Conservation (phyloP, 805 yeast species). For the Starmerella vaccinii region DNA sequence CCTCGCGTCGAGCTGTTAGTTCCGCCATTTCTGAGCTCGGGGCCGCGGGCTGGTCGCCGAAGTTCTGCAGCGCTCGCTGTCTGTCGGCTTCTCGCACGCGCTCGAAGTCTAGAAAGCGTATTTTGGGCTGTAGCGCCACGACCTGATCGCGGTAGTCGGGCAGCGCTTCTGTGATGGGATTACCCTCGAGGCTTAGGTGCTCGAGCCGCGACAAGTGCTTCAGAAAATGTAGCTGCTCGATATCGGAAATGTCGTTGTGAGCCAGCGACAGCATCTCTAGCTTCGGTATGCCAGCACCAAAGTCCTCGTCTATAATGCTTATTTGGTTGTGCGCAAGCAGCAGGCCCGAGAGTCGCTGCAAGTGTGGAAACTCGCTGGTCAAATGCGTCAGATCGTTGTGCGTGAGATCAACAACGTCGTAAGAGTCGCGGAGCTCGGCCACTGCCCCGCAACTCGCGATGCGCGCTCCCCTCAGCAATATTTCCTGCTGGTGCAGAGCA, state of each 20-base stretch:
- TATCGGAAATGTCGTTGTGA: conserved; percentile 41
- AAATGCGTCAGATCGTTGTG: conserved; percentile 59
- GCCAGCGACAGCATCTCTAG: conserved; percentile 44
- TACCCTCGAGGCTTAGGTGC: conserved; percentile 46
- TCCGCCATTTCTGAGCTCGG: background rate
- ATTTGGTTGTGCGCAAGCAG: conserved; percentile 58
- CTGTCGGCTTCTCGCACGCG: conserved; percentile 52
- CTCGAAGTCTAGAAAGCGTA: conserved; percentile 58
- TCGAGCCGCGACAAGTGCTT: conserved; percentile 36
- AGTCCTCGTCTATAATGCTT: conserved; percentile 31
- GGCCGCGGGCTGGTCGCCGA: background rate
- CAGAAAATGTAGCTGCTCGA: conserved; percentile 37
- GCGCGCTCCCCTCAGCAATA: conserved; percentile 27
- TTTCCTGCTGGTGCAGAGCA: conserved; percentile 12
- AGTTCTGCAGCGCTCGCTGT: conserved; percentile 29
- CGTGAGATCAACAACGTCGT: conserved; percentile 59
- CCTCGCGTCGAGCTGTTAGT: conserved; percentile 28
- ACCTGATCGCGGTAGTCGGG: conserved; percentile 50
- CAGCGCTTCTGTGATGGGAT: conserved; percentile 41
- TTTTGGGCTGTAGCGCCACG: conserved; percentile 52
- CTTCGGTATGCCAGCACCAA: conserved; percentile 36
- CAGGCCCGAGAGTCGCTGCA: conserved; percentile 40
- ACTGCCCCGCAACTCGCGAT: conserved; percentile 40
- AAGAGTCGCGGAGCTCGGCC: conserved; percentile 35
- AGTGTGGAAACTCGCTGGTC: conserved; percentile 38